Percentiles rank a stretch among this genome's conserved stretches.
These are phyloP conservation scores for Suhomyces coccinellae DNA, from an alignment of 1,139 yeast genomes.

Conservation along the genomic window DNA sequence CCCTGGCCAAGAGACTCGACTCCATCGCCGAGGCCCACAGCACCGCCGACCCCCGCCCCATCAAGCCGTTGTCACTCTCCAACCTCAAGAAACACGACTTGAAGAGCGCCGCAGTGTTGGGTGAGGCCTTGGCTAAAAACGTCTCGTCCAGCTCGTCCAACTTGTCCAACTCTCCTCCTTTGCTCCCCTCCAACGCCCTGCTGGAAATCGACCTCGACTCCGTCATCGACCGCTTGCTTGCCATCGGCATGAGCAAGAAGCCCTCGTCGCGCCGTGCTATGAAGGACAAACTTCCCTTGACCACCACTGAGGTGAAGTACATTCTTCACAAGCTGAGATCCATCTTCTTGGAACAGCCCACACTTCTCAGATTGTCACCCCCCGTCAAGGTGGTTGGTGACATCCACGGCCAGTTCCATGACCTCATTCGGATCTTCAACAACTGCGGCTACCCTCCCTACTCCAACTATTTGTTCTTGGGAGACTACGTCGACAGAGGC, in stretches of 20 bases:
- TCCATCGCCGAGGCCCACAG: conserved; percentile 37
- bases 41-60: conserved; percentile 35
- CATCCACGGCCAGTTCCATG: conserved; percentile 82
- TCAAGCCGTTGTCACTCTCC: conserved; percentile 11
- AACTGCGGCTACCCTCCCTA: conserved; percentile 80
- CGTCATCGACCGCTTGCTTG: conserved; percentile 55
- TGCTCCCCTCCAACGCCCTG: conserved; percentile 20
- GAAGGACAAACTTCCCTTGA: conserved; percentile 45
- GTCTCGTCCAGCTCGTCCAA: conserved; percentile 22
- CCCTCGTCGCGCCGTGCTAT: conserved; percentile 25
- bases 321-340: conserved; percentile 69
- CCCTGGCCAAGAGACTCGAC: conserved; percentile 4
- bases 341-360: conserved; percentile 74
- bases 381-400: conserved; percentile 89
- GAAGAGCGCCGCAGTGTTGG: conserved; percentile 11
- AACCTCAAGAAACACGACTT: conserved; percentile 17
- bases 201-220: conserved; percentile 51
- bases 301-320: conserved; percentile 58
- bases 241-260: conserved; percentile 37
- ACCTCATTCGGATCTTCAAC: conserved; percentile 70
- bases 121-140: conserved; percentile 14
- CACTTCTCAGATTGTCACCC: conserved; percentile 71
- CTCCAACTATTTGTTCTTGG: conserved; percentile 74
- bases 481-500: conserved; percentile 88
- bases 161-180: conserved; percentile 31